Evolutionary conservation across 2,329 filamentous ascomycete genomes (phyloP).

Genomic region (Fonsecaea multimorphosa): DNA sequence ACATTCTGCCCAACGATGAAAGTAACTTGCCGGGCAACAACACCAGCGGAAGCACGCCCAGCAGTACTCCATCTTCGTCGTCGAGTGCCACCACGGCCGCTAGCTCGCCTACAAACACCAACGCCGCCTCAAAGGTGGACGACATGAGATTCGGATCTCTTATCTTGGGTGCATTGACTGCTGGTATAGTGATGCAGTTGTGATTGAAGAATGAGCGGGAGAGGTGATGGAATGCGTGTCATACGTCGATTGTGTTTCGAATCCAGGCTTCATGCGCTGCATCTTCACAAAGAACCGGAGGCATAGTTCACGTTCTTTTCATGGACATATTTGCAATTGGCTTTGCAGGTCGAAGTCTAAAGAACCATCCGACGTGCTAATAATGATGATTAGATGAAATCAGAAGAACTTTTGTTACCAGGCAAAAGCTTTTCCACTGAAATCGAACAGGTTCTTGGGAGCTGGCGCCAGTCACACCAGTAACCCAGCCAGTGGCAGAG

Average conservation of each 20-base stretch:
- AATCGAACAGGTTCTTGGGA: not conserved
- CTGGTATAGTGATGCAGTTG: slow-evolving; percentile 32
- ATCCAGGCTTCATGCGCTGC: slow-evolving; percentile 16
- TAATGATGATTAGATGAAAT: slow-evolving; percentile 32
- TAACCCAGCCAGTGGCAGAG: too few relatives aligned
- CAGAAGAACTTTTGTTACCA: not conserved
- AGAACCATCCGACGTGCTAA: slow-evolving; percentile 24
- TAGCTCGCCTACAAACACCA: slow-evolving; percentile 28
- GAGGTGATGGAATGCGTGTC: slow-evolving; percentile 4
- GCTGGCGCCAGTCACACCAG: not conserved
- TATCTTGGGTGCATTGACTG: slow-evolving; percentile 26
- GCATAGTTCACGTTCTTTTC: slow-evolving; percentile 34
- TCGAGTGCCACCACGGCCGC: slow-evolving; percentile 21
- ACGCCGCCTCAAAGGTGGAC: slow-evolving; percentile 30
- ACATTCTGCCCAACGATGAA: slow-evolving; percentile 56
- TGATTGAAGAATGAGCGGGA: slow-evolving; percentile 1
- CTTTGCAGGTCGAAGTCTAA: slow-evolving; percentile 35
- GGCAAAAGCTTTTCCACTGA: not conserved
- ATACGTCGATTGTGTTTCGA: slow-evolving; percentile 9
- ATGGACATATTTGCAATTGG: slow-evolving; percentile 34
- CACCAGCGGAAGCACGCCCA: slow-evolving; percentile 42
- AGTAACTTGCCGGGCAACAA: slow-evolving; percentile 63
- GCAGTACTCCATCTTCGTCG: slow-evolving; percentile 32
- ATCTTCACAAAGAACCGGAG: slow-evolving; percentile 16
- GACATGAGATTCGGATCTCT: slow-evolving; percentile 27